Evolutionary conservation across 306 rosid genomes (phyloP), one percentile per base, ranked within the genome.

Genomic region (Pterocarpus macrocarpus): DNA sequence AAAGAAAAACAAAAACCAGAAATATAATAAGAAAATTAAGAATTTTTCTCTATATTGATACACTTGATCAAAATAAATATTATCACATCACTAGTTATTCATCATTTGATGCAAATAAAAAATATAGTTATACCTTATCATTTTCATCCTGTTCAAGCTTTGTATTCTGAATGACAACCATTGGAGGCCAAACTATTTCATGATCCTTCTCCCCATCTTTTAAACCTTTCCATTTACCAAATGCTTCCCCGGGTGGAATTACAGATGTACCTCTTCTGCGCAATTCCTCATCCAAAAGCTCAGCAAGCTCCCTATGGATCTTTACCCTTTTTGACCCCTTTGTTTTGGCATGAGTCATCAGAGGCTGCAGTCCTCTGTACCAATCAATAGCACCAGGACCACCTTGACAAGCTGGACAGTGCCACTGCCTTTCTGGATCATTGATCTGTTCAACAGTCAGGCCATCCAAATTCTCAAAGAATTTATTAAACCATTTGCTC

Each of bases 381-480:
- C 94, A 89, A 58, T 89, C 91, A 81, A 93, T 91, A 74, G 96
- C 80, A 84, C 97, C 96, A 63, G 97, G 94, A 16, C 96, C 94
- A 43, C 84, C 76, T 82, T 86, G 88, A 80, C 96, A 93, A 63
- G 94, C 94, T 36, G 96, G 96, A 83, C 94, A 91, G 69, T 93
- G 97, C 94, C 97, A 93, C 82, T 88, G 89, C 86, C 96, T 88
- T 47, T 73, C 90, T 9, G 92, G 91, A 17, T 93, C 91, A 71
- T 69, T 86, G 1, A 93, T 87, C 69, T 88, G 84, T 0, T 71
- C 89, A 8, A 87, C 64, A 12, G 89, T 61, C 58, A 93, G 76
- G 49, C 45, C 28, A 62, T 91, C 92, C 78, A 93, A 81, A n/a
- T 79, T 80, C 73, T 82, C 83, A 28, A 93, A 89, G 69, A 88